Evolutionary conservation across 192 early-diverging fungal species (phyloP).

Genomic region (Coemansia sp.): DNA sequence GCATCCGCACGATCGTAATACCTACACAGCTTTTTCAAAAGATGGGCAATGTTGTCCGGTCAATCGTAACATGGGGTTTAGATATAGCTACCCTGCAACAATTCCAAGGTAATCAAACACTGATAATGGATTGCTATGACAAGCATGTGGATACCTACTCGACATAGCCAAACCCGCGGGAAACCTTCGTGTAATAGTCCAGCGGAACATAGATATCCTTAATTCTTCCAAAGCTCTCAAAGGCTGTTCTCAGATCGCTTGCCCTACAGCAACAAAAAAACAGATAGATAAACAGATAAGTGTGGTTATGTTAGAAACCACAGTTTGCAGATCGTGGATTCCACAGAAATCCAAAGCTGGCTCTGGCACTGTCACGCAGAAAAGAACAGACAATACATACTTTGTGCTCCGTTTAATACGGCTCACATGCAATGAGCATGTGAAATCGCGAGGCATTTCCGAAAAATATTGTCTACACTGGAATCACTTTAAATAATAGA

Average conservation of each 20-base stretch:
- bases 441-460: conserved; percentile 52
- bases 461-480: neutral
- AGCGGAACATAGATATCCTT: conserved; percentile 53
- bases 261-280: conserved; percentile 22
- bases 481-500: neutral
- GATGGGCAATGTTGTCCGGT: neutral
- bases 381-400: conserved; percentile 23
- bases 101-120: neutral
- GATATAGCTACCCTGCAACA: neutral
- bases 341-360: neutral
- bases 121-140: too few species aligned
- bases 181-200: conserved; percentile 51
- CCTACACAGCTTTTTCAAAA: conserved; percentile 10
- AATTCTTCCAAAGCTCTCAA: conserved; percentile 48
- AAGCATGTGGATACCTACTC: conserved; percentile 32
- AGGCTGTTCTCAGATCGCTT: conserved; percentile 32
- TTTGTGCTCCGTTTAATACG: conserved; percentile 44
- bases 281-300: neutral
- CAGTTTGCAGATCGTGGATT: neutral
- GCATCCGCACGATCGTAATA: conserved; percentile 54
- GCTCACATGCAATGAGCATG: conserved; percentile 54
- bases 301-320: neutral
- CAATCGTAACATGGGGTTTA: neutral
- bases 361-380: neutral
- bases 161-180: conserved; percentile 54